These are phyloP conservation scores for Trapa bicornis DNA, from an alignment of 345 rosid species.

Conservation along the genomic window DNA sequence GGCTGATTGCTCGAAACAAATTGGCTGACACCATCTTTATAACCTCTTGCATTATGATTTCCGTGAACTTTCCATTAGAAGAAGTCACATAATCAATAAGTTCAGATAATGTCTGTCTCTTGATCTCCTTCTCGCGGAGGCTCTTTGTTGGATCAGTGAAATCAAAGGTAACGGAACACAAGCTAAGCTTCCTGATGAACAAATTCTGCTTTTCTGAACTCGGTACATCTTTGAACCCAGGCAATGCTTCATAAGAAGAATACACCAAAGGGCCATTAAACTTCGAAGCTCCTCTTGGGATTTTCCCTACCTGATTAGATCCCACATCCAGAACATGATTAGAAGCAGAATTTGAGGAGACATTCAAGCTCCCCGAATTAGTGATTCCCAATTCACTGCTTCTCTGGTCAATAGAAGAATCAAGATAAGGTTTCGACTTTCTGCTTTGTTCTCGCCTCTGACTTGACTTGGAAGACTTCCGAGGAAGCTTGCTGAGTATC, in stretches of 20 bases:
- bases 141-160: slow-evolving; percentile 16
- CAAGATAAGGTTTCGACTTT: slow-evolving; percentile 6
- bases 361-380: slow-evolving; percentile 1
- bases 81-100: slow-evolving; percentile 16
- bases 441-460: slow-evolving; percentile 11
- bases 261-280: slow-evolving; percentile 9
- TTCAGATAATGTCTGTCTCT: slow-evolving; percentile 16
- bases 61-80: slow-evolving; percentile 13
- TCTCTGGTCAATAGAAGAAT: slow-evolving; percentile 7
- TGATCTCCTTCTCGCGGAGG: slow-evolving; percentile 16
- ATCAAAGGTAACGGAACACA: slow-evolving; percentile 9
- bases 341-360: slow-evolving; percentile 1
- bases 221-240: slow-evolving; percentile 16
- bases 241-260: slow-evolving; percentile 18
- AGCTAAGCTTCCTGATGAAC: slow-evolving; percentile 14
- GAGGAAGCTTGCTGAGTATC: slow-evolving; percentile 16
- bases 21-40: slow-evolving; percentile 12
- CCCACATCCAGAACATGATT: slow-evolving; percentile 8
- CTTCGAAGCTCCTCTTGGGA: slow-evolving; percentile 4
- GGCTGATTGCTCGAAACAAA: slow-evolving; percentile 10
- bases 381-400: slow-evolving; percentile 6
- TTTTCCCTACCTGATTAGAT: slow-evolving; percentile 9
- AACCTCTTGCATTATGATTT: slow-evolving; percentile 14
- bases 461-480: slow-evolving; percentile 12
- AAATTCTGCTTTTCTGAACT: slow-evolving; percentile 15